Evolutionary conservation across 768 basidiomycete genomes (phyloP).

Genomic region (Mycena rebaudengoi): DNA sequence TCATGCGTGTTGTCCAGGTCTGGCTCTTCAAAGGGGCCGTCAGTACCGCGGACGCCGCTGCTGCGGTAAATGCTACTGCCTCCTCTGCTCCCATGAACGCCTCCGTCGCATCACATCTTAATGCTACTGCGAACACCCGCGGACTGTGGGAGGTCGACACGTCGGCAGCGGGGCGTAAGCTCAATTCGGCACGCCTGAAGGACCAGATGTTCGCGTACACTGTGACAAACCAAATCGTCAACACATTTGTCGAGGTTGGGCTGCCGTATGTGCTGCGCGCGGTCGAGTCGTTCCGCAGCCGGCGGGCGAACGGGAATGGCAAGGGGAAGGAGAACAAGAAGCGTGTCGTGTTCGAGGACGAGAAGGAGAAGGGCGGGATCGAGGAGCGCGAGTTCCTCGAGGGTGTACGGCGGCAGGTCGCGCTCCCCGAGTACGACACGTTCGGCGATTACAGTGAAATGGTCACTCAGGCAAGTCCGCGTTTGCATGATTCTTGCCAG

Average conservation of each 20-base stretch:
- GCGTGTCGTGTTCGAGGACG: constrained; percentile 77
- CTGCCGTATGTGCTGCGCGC: constrained; percentile 80
- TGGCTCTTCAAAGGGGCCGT: constrained; percentile 47
- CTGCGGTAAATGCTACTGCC: constrained; percentile 20
- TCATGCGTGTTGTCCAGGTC: constrained; percentile 69
- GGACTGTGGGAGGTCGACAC: constrained; percentile 63
- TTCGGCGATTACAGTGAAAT: constrained; percentile 96
- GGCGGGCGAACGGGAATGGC: constrained; percentile 44
- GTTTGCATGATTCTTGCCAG: too few species aligned
- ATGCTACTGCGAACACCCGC: constrained; percentile 36
- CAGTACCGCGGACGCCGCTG: constrained; percentile 25
- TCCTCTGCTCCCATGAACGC: too few species aligned
- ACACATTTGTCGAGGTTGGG: constrained; percentile 81
- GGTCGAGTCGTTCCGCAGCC: constrained; percentile 57
- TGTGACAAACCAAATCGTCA: constrained; percentile 87
- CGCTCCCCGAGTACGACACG: constrained; percentile 80
- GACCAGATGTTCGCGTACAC: constrained; percentile 95
- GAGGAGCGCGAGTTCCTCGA: constrained; percentile 86
- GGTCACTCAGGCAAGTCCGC: too few species aligned
- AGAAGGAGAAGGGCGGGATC: constrained; percentile 60
- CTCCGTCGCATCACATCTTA: too few species aligned
- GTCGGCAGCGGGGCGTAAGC: constrained; percentile 59
- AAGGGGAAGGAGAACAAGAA: constrained; percentile 56
- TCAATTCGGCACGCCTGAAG: constrained; percentile 75
- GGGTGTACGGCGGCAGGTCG: constrained; percentile 76